Percentiles rank a stretch among this genome's conserved stretches.
These are phyloP conservation scores for Alternaria triticimaculans DNA, from an alignment of 2,329 filamentous ascomycete species.

Conservation along the genomic window DNA sequence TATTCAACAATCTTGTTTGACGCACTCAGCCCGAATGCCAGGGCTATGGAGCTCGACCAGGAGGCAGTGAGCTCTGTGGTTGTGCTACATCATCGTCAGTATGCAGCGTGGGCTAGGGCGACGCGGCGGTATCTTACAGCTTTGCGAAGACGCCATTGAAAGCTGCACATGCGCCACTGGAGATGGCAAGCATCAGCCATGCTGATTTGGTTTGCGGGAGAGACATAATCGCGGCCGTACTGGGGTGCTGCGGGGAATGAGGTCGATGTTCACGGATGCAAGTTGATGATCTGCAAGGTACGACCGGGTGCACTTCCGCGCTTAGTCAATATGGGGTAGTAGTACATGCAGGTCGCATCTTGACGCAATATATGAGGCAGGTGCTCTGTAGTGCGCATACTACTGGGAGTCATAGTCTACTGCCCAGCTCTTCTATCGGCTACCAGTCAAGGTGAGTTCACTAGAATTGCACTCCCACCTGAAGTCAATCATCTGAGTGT, in stretches of 20 bases:
- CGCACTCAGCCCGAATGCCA: constrained; percentile 54
- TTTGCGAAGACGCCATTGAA: constrained; percentile 87
- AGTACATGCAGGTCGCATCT: constrained; percentile 5
- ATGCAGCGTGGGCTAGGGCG: background rate
- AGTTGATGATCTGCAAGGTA: constrained; percentile 23
- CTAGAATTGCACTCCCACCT: background rate
- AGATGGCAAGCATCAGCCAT: constrained; percentile 71
- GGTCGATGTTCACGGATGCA: constrained; percentile 5
- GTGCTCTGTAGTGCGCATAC: background rate
- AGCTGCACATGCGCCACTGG: constrained; percentile 78
- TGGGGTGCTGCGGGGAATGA: background rate
- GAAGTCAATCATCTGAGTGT: background rate
- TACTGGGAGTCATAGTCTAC: background rate
- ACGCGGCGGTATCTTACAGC: constrained; percentile 60
- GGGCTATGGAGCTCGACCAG: constrained; percentile 58
- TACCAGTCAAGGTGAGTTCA: background rate
- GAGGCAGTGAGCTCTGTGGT: constrained; percentile 65
- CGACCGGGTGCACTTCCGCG: constrained; percentile 18
- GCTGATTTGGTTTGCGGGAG: constrained; percentile 28
- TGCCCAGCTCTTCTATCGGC: background rate
- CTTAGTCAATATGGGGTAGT: constrained; percentile 22
- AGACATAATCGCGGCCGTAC: constrained; percentile 27
- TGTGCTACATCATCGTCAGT: constrained; percentile 53
- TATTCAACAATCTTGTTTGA: constrained; percentile 58
- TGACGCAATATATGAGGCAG: background rate